A percentile compares a stretch with the other conserved stretches of the same genome.
Evolutionary conservation across 441 rosid genomes (phyloP).

Genomic region (Populus hybrid): DNA sequence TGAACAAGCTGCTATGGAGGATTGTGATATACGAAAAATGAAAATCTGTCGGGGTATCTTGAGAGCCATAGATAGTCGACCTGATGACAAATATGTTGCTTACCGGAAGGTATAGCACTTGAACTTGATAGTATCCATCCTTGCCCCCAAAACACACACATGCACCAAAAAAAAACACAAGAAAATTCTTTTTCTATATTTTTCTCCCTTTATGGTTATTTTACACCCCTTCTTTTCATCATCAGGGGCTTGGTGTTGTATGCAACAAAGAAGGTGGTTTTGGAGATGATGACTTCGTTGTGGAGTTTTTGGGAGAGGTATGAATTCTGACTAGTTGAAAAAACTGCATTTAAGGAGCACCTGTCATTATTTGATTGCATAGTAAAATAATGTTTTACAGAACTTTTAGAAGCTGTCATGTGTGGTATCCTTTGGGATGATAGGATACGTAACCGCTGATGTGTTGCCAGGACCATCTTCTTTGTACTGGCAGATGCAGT

Average conservation of each 20-base stretch:
- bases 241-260: conserved; percentile 98
- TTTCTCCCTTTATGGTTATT: conserved; percentile 20
- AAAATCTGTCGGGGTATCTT: conserved; percentile 78
- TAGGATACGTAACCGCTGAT: not conserved
- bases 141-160: not conserved
- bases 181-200: not conserved
- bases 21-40: conserved; percentile 61
- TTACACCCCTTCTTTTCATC: conserved; percentile 7
- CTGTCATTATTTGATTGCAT: not conserved
- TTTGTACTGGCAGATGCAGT: too few relatives aligned
- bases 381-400: not conserved
- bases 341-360: conserved; percentile 16
- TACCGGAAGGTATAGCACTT: conserved; percentile 77
- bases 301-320: conserved; percentile 99
- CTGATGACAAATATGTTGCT: conserved; percentile 94
- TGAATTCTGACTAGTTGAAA: conserved; percentile 14
- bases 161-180: not conserved
- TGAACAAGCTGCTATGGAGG: conserved; percentile 65
- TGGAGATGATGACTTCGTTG: conserved; percentile 92
- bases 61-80: conserved; percentile 85
- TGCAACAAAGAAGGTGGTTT: conserved; percentile 97
- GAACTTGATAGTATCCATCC: not conserved
- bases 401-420: not conserved
- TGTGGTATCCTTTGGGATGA: not conserved
- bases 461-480: not conserved